Evolutionary conservation across 257 asterid genomes (phyloP), one percentile per base, ranked within the genome.

Genomic region (Ajuga chamaepitys): DNA sequence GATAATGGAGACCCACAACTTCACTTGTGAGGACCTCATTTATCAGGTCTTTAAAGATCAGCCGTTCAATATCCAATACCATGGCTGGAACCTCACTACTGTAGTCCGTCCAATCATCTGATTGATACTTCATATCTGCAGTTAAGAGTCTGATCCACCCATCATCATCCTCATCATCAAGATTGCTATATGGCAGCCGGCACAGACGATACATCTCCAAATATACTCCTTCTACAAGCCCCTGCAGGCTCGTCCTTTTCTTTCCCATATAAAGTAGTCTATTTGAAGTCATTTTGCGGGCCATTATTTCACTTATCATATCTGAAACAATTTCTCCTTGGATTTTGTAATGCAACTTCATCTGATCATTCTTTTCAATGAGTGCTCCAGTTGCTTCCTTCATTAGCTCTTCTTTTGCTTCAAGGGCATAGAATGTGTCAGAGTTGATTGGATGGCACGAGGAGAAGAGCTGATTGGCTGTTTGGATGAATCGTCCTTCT

Each of bases 51-150:
- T 89, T 93, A 44, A 87, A 93, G 73, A 93, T 84, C 59, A 79
- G 81, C 4, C 97, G 86, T 78, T 93, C 99, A 11, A 87, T 78
- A 73, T 89, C 99, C 79, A 93, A 75, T 62, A 77, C 95, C 74
- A 87, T 9, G 34, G 78, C 80, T 67, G 99, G 89, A 64, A 83
- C 34, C 78, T 81, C 89, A 50, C 67, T 54, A 12, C 50, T 61
- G 66, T 53, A 62, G 5, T 78, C 70, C 44, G 51, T 76, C 97
- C 96, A 93, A 46, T 84, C 84, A 18, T 82, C 87, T 3, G 79
- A 60, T 76, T 77, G 78, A 51, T 77, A 74, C 77, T 54, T 78
- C 84, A 85, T 73, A 70, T 92, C 96, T 58, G 72, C 80, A 38
- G 70, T 69, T 46, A 84, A 61, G 74, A 83, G 80, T 63, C 78